Evolutionary conservation across 768 basidiomycete genomes (phyloP), one percentile per base, ranked within the genome.

Genomic region (Naganishia kalamii): DNA sequence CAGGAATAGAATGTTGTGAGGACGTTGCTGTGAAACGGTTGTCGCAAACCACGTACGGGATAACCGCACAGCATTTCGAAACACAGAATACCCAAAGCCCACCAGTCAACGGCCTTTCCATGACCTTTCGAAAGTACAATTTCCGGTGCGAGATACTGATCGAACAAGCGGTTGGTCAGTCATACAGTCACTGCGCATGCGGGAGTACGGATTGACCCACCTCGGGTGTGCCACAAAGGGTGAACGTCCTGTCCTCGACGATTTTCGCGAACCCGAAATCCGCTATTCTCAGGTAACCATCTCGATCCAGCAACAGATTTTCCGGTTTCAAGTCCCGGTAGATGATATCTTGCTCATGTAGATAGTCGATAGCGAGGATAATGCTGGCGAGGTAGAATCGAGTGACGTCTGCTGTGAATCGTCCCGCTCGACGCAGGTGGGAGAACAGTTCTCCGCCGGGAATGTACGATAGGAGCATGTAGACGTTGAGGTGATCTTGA

Each of bases 31-130:
- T n/a, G n/a, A n/a, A n/a, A n/a, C n/a, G n/a, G n/a, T n/a, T n/a
- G n/a, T n/a, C n/a, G n/a, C n/a, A n/a, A n/a, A n/a, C 10, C 15
- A 64, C 71, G 40, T 40, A 72, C 71, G 0, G 94, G 93, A 74
- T 94, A 98, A 1, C 96, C 96, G 33, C 94, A 94, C 47, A 99
- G 85, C 92, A 98, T 97, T 78, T 99, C 96, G 77, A 94, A 99
- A 77, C 90, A 91, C 37, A 99, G 82, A 49, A 98, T 89, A 21
- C 96, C 96, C 72, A 92, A 88, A 10, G 96, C 94, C 96, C 96
- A 99, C 92, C 92, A 99, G 76, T 99, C 94, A 6, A 92, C 93
- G 10, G 93, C 92, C 77, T 96, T 94, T 12, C 92, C 92, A 78
- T 99, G 96, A 12, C 96, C 96, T 68, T 94, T 92, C 6, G 90